Conservation (phyloP, 805 yeast genomes). For the Yarrowia deformans region DNA sequence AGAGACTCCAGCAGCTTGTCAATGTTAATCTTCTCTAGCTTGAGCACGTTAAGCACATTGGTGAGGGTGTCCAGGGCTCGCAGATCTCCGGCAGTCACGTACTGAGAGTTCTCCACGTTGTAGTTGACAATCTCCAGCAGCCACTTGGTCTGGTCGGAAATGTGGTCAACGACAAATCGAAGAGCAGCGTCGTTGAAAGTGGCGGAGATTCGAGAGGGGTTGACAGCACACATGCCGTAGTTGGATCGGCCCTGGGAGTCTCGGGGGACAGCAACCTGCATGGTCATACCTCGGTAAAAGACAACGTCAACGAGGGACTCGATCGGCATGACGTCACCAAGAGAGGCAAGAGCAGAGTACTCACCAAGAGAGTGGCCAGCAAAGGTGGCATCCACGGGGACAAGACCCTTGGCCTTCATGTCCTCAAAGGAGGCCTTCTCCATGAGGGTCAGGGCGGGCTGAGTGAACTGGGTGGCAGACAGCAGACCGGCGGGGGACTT, state of each 20-base stretch:
- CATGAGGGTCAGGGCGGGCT: conserved; percentile 98
- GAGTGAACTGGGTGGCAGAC: conserved; percentile 98
- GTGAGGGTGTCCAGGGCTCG: conserved; percentile 92
- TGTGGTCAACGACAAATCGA: conserved; percentile 91
- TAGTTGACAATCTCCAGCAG: conserved; percentile 96
- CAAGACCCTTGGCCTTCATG: conserved; percentile 93
- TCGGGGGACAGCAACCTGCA: conserved; percentile 99
- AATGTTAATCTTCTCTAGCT: conserved; percentile 92
- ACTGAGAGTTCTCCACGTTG: conserved; percentile 97
- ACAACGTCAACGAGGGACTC: conserved; percentile 97
- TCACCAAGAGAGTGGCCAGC: conserved; percentile 99
- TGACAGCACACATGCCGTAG: conserved; percentile 99
- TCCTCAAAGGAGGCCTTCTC: conserved; percentile 99
- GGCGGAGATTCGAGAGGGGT: conserved; percentile 89
- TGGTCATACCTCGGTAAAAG: conserved; percentile 99
- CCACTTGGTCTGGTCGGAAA: conserved; percentile 86
- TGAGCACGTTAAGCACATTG: conserved; percentile 90
- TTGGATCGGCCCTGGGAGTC: conserved; percentile 94
- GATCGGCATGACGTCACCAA: conserved; percentile 98
- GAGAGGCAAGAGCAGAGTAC: conserved; percentile 94
- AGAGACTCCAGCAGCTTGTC: conserved; percentile 82
- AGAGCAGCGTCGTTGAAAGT: conserved; percentile 93
- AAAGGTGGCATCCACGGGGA: conserved; percentile 90
- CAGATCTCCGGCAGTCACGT: conserved; percentile 98
- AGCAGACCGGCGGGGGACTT: conserved; percentile 92